Evolutionary conservation across 257 asterid genomes (phyloP).

Genomic region (Gentiana straminea): DNA sequence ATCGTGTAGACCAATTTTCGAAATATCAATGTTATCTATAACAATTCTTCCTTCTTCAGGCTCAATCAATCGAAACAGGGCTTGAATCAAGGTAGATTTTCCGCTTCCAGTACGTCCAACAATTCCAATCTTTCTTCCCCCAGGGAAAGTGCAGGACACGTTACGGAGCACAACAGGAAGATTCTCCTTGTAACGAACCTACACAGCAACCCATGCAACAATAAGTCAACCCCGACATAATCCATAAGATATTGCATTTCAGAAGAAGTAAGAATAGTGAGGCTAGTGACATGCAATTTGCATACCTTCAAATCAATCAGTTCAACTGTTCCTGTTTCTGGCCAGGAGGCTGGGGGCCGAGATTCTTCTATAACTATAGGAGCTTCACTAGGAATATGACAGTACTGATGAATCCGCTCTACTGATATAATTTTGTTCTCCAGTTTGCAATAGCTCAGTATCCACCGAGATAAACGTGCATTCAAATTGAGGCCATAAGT

Average conservation of each 20-base stretch:
- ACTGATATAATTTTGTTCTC: conserved; percentile 94
- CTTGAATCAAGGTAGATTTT: conserved; percentile 95
- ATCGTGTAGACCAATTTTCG: conserved; percentile 87
- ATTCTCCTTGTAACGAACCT: conserved; percentile 89
- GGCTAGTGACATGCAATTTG: conserved; percentile 4
- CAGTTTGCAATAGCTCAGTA: conserved; percentile 97
- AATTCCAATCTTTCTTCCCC: conserved; percentile 90
- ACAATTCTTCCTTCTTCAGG: conserved; percentile 84
- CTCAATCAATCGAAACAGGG: conserved; percentile 85
- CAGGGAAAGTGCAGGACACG: conserved; percentile 82
- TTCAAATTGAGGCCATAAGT: conserved; percentile 94
- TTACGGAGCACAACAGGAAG: conserved; percentile 97
- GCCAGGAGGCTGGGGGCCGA: conserved; percentile 78
- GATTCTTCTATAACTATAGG: conserved; percentile 59
- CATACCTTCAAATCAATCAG: conserved; percentile 80
- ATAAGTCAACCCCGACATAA: background rate
- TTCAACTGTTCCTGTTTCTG: conserved; percentile 73
- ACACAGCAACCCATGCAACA: conserved; percentile 1
- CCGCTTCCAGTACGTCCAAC: conserved; percentile 99
- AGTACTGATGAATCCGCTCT: conserved; percentile 94
- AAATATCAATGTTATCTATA: conserved; percentile 73
- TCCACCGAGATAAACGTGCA: conserved; percentile 96
- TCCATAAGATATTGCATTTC: too few relatives aligned
- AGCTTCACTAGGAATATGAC: conserved; percentile 93
- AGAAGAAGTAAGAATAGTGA: too few relatives aligned